These are phyloP conservation scores for Ogataea zsoltii DNA, from an alignment of 805 yeast species.

Conservation along the genomic window DNA sequence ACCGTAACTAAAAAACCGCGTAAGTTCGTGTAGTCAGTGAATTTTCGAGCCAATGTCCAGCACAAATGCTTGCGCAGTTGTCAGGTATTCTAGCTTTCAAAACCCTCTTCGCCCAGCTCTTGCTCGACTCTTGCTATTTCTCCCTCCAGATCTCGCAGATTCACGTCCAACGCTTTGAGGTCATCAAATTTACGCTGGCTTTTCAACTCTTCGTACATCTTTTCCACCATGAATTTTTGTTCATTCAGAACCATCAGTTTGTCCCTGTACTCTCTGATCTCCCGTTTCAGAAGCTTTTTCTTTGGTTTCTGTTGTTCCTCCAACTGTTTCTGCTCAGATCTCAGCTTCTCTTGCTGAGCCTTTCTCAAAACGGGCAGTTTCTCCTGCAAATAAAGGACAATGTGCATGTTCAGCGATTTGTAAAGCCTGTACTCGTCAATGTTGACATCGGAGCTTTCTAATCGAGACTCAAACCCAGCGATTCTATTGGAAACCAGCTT, in stretches of 20 bases:
- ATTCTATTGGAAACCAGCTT: constrained; percentile 41
- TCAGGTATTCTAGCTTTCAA: no score
- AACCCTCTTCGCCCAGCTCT: constrained; percentile 56
- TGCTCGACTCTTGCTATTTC: constrained; percentile 49
- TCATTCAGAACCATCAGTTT: constrained; percentile 85
- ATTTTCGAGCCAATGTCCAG: no score
- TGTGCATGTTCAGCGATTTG: constrained; percentile 55
- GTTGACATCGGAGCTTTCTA: constrained; percentile 11
- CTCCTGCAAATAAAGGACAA: constrained; percentile 63
- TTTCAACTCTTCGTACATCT: constrained; percentile 62
- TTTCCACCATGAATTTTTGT: constrained; percentile 70
- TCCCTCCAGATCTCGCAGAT: constrained; percentile 53
- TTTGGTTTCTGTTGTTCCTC: constrained; percentile 1
- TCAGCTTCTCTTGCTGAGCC: constrained; percentile 42
- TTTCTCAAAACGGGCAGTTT: constrained; percentile 64
- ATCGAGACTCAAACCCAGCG: constrained; percentile 12
- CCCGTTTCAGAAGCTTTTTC: constrained; percentile 45
- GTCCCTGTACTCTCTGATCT: constrained; percentile 63
- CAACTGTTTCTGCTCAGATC: constrained; percentile 13
- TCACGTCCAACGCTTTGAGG: constrained; percentile 56
- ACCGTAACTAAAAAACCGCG: no score
- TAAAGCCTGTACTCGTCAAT: constrained; percentile 48
- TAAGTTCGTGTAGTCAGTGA: no score
- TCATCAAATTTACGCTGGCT: constrained; percentile 77
- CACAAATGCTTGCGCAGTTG: no score